Evolutionary conservation across 2,329 filamentous ascomycete species (phyloP), one percentile per base, ranked within the genome.

Genomic region (Eutypella sp.): DNA sequence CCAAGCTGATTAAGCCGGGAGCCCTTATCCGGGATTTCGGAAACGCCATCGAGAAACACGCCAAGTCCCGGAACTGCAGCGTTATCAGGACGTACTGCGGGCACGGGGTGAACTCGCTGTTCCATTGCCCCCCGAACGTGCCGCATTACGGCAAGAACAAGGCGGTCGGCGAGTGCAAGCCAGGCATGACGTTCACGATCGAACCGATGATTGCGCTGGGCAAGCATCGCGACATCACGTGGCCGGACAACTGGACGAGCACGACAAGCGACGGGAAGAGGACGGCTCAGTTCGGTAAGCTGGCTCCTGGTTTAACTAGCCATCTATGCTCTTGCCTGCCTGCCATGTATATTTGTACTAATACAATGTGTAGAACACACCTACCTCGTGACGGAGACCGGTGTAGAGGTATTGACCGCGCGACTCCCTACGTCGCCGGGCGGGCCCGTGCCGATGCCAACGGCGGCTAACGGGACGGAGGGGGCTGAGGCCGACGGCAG

Each of bases 71-170:
- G 57, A 79, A 85, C 59, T 96, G 92, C 75, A 90, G 87, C 58
- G 91, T 96, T 23, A 91, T 99, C 65, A 86, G 90, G 67, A 92
- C 90, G 2, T 99, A 99, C 67, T 96, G 92, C 61, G 93, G 93
- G 20, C 93, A 99, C 64, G 93, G 92, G 52, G 87, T 97, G 70
- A 95, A 96, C 70, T 85, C 82, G 53, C 75, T 95, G 37, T 99
- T 99, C 77, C 93, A 99, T 69, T 87, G 84, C 65, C 82, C 91
- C 23, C 93, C 93, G 1, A 97, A 95, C 63, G 85, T 99, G 43
- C 93, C 93, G 5, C 93, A 99, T 68, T 99, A 99, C 62, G 92
- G 85, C 47, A 97, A 96, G 77, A 99, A 97, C 72, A 99, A 97
- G 79, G 89, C 92, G 0, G 87, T 96, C 1, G 93, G 93, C 41